Evolutionary conservation across 73 alveolate species (phyloP).

Genomic region (Tetrahymena borealis): DNA sequence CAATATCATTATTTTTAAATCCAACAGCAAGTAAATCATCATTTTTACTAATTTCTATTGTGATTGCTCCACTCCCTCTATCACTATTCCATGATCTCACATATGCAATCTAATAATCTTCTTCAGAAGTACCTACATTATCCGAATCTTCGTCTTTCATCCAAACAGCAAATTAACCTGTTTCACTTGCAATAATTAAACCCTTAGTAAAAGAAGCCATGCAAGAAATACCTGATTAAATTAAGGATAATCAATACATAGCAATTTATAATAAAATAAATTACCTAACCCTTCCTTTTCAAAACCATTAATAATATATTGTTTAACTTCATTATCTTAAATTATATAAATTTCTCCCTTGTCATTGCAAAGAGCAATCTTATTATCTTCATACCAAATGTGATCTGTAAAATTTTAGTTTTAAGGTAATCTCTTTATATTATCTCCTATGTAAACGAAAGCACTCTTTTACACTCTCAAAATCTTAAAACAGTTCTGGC

Average conservation of each 20-base stretch:
- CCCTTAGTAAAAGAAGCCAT: conserved; percentile 58
- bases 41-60: conserved; percentile 69
- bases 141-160: conserved; percentile 65
- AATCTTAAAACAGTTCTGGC: conserved; percentile 48
- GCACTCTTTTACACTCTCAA: conserved; percentile 80
- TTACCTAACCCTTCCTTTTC: conserved; percentile 29
- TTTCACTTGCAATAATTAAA: conserved; percentile 66
- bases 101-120: conserved; percentile 38
- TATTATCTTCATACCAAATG: conserved; percentile 77
- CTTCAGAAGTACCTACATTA: conserved; percentile 60
- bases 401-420: conserved; percentile 72
- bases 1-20: conserved; percentile 87
- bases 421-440: conserved; percentile 52
- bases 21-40: conserved; percentile 90
- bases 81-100: conserved; percentile 34
- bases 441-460: conserved; percentile 66
- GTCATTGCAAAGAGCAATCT: conserved; percentile 61
- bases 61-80: conserved; percentile 38
- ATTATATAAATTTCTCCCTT: conserved; percentile 71
- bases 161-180: conserved; percentile 78
- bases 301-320: conserved; percentile 60
- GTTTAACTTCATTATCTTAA: conserved; percentile 57
- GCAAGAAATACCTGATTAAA: conserved; percentile 11
- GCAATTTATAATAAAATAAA: conserved; percentile 6
- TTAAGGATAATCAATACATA: not conserved